phyloP scores from a whole-genome alignment of 495 filamentous ascomycete species.

The Aspergillus avenaceus region DNA sequence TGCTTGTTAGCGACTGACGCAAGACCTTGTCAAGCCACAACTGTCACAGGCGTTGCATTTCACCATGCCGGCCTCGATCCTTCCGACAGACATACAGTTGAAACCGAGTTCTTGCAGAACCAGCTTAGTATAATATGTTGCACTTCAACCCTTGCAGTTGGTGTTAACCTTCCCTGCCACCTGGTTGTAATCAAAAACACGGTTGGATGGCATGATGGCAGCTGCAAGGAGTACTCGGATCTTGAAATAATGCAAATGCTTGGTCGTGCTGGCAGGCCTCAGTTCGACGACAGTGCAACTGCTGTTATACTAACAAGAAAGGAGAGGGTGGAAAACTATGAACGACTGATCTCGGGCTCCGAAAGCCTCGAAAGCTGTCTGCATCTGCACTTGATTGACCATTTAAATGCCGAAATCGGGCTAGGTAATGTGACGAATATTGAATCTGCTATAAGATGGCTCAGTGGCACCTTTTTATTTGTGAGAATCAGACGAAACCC shows the following conservation, averaged over 20 bases:
- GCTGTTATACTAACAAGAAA: conserved; percentile 82
- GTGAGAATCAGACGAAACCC: conserved; percentile 81
- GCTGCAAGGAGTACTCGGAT: conserved; percentile 76
- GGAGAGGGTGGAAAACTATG: conserved; percentile 66
- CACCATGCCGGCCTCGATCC: conserved; percentile 85
- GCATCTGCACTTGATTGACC: conserved; percentile 84
- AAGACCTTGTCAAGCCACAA: conserved; percentile 40
- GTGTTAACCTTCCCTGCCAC: conserved; percentile 90
- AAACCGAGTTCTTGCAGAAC: conserved; percentile 69
- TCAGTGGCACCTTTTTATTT: conserved; percentile 81
- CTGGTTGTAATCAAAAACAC: conserved; percentile 93
- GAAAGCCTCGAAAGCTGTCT: conserved; percentile 84
- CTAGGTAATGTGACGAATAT: conserved; percentile 73
- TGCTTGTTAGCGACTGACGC: not conserved
- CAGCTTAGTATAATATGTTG: conserved; percentile 88
- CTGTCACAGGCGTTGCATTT: conserved; percentile 76
- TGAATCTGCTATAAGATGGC: conserved; percentile 74
- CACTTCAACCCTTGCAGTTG: conserved; percentile 90
- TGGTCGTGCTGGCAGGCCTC: conserved; percentile 85
- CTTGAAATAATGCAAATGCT: conserved; percentile 99
- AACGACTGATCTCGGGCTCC: conserved; percentile 77
- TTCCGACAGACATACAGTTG: conserved; percentile 65
- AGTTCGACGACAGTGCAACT: conserved; percentile 81
- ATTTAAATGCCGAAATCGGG: conserved; percentile 90
- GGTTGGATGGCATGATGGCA: conserved; percentile 60